A percentile compares a stretch with the other conserved stretches of the same genome.
These are phyloP conservation scores for Neofusicoccum umdonicola DNA, from an alignment of 2,329 filamentous ascomycete species.

Conservation along the genomic window DNA sequence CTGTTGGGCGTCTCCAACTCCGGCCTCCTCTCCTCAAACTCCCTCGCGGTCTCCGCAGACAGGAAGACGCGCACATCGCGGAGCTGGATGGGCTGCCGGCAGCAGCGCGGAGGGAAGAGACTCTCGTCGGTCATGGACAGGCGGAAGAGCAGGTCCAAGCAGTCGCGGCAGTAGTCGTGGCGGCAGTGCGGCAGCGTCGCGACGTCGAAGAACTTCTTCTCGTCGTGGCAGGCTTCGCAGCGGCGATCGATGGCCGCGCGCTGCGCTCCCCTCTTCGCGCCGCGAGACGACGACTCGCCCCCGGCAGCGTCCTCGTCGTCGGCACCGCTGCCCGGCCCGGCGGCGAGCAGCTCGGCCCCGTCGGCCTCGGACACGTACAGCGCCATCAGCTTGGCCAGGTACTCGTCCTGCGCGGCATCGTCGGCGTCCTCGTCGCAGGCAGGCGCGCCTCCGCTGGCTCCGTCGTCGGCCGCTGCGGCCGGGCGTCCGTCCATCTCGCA, in stretches of 20 bases:
- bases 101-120: constrained; percentile 28
- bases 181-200: constrained; percentile 4
- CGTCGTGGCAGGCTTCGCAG: constrained; percentile 1
- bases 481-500: neutral
- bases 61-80: constrained; percentile 2
- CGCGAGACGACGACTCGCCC: neutral
- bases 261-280: neutral
- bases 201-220: constrained; percentile 3
- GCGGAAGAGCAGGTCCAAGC: constrained; percentile 23
- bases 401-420: neutral
- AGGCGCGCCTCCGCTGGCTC: no score
- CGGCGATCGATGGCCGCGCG: neutral
- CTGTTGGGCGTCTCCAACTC: constrained; percentile 25
- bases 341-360: neutral
- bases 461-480: neutral
- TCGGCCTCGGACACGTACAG: constrained; percentile 3
- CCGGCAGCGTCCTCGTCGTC: neutral
- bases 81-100: constrained; percentile 22
- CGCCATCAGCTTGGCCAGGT: neutral
- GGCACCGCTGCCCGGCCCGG: neutral
- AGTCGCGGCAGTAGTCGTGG: constrained; percentile 26
- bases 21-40: constrained; percentile 21
- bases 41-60: neutral
- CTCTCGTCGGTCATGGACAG: constrained; percentile 19
- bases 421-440: neutral